phyloP scores from a whole-genome alignment of 176 grass and related monocot species.

The Eragrostis curvula region DNA sequence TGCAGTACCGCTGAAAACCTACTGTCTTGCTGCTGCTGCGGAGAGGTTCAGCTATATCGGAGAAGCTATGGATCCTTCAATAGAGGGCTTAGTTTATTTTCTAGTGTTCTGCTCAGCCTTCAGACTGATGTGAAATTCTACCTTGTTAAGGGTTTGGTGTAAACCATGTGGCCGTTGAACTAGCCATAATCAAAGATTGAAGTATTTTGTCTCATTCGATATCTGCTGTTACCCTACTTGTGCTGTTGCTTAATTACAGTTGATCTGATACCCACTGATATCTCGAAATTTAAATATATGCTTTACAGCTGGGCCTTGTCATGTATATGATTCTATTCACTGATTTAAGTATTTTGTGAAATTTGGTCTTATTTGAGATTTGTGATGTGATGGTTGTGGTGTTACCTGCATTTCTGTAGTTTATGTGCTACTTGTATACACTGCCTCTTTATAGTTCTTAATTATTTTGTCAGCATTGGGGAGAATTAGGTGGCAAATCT shows the following conservation, averaged over 20 bases:
- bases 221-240: neutral
- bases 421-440: neutral
- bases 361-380: neutral
- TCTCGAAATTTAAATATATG: neutral
- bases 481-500: too few relatives aligned
- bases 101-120: constrained; percentile 26
- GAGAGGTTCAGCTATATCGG: neutral
- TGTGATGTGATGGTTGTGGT: neutral
- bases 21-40: neutral
- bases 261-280: neutral
- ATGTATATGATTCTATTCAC: neutral
- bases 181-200: constrained; percentile 4
- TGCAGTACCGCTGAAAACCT: constrained; percentile 58
- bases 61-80: constrained; percentile 15
- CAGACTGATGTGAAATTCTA: neutral
- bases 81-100: constrained; percentile 23
- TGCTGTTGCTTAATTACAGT: neutral
- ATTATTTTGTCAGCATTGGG: too few relatives aligned
- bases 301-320: neutral
- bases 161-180: constrained; percentile 14
- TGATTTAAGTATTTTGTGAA: neutral
- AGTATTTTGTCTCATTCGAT: neutral
- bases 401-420: neutral
- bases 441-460: too few relatives aligned
- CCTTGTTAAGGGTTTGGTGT: constrained; percentile 31